phyloP scores from a whole-genome alignment of 2,329 filamentous ascomycete species.

The Neofusicoccum parvum region DNA sequence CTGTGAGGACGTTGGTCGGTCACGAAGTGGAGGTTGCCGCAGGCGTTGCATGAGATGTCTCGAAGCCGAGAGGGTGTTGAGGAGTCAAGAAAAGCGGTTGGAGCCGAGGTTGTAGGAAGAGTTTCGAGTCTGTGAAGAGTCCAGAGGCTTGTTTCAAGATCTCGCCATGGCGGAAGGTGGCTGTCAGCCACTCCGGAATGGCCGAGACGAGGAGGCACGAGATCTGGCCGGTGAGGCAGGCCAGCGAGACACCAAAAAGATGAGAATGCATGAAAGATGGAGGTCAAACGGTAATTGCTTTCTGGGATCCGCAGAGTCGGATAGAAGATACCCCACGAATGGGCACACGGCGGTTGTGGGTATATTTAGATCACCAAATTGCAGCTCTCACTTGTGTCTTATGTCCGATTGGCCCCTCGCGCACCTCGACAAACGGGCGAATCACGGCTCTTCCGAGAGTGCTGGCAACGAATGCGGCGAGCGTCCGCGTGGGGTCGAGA shows the following conservation, averaged over 20 bases:
- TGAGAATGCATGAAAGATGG: no score
- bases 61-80: background rate
- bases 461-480: background rate
- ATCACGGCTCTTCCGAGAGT: background rate
- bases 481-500: background rate
- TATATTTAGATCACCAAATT: background rate
- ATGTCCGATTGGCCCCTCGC: background rate
- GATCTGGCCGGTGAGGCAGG: no score
- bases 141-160: no score
- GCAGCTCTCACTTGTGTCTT: background rate
- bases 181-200: no score
- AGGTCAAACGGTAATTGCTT: no score
- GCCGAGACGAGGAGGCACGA: no score
- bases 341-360: background rate
- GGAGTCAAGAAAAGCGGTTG: background rate
- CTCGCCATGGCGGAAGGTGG: no score
- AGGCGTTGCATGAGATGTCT: background rate
- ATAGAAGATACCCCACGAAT: background rate
- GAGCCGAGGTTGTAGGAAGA: no score
- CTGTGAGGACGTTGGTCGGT: background rate
- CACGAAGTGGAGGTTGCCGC: background rate
- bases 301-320: no score
- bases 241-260: no score
- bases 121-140: no score
- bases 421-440: background rate